Percentiles rank a stretch among this genome's conserved stretches.
Evolutionary conservation across 495 filamentous ascomycete genomes (phyloP).

Genomic region (Apiosordaria backusii): DNA sequence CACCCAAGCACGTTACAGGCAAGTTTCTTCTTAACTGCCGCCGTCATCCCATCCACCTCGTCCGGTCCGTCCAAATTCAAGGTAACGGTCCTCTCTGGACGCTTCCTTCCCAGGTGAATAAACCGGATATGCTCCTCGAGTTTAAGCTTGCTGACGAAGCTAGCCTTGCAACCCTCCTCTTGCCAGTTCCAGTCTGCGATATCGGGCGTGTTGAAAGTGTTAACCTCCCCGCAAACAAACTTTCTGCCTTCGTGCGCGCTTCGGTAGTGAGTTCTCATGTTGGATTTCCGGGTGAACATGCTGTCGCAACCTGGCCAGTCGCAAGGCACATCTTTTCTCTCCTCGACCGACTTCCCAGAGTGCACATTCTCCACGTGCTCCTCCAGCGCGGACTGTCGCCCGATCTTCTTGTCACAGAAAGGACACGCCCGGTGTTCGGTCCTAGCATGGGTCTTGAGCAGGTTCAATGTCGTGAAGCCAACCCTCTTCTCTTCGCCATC

Average conservation of each 20-base stretch:
- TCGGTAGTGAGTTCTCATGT: slow-evolving; percentile 73
- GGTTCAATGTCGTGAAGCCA: slow-evolving; percentile 66
- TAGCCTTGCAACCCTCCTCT: slow-evolving; percentile 62
- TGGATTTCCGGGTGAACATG: slow-evolving; percentile 71
- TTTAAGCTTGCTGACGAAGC: slow-evolving; percentile 65
- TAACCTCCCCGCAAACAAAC: slow-evolving; percentile 69
- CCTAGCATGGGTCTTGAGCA: slow-evolving; percentile 64
- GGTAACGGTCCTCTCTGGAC: slow-evolving; percentile 38
- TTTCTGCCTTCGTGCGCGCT: slow-evolving; percentile 66
- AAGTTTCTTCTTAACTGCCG: slow-evolving; percentile 23
- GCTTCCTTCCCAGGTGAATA: slow-evolving; percentile 60
- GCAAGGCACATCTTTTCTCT: slow-evolving; percentile 62
- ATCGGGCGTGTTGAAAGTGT: slow-evolving; percentile 55
- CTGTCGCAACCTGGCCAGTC: slow-evolving; percentile 61
- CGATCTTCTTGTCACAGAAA: slow-evolving; percentile 64
- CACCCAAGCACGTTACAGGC: slow-evolving; percentile 19
- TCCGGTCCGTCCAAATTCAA: slow-evolving; percentile 23
- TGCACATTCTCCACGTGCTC: slow-evolving; percentile 69
- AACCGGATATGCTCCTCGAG: slow-evolving; percentile 79
- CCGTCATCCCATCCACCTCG: slow-evolving; percentile 30
- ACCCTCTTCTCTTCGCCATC: slow-evolving; percentile 28
- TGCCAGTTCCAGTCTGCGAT: slow-evolving; percentile 59
- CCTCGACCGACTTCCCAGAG: slow-evolving; percentile 56
- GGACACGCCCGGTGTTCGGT: slow-evolving; percentile 66
- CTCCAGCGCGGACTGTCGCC: slow-evolving; percentile 57